Evolutionary conservation across 1,139 yeast species (phyloP).

Genomic region (Diutina catenulata): DNA sequence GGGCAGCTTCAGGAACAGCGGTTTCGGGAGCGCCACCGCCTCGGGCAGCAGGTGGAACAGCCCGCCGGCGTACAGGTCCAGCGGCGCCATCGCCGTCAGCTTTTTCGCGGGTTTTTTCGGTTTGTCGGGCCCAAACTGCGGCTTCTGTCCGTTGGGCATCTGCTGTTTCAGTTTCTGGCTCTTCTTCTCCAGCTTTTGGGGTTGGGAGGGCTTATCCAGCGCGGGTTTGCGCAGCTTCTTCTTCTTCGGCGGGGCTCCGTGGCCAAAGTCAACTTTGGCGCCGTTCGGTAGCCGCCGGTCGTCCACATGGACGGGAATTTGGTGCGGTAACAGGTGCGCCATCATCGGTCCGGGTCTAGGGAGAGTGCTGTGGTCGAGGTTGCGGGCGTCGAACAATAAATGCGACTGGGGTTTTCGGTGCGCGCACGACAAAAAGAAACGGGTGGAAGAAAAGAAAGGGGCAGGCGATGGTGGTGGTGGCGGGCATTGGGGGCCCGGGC

Average conservation of each 20-base stretch:
- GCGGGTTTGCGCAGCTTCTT: slow-evolving; percentile 8
- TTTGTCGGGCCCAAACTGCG: slow-evolving; percentile 15
- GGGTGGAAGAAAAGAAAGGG: too few species aligned
- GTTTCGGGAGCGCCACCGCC: slow-evolving; percentile 45
- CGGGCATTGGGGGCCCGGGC: too few species aligned
- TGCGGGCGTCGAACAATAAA: too few species aligned
- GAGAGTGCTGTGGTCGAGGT: too few species aligned
- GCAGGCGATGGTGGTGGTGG: too few species aligned
- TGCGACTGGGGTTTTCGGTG: too few species aligned
- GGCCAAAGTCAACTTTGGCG: slow-evolving; percentile 11
- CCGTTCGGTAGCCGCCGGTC: slow-evolving; percentile 10
- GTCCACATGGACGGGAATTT: slow-evolving; percentile 1
- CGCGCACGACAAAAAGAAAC: too few species aligned
- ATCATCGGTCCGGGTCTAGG: too few species aligned
- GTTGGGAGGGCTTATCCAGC: slow-evolving; percentile 5
- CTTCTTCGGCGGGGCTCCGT: slow-evolving; percentile 6
- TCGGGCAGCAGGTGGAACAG: slow-evolving; percentile 49
- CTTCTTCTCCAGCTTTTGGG: slow-evolving; percentile 7
- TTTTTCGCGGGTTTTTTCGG: slow-evolving; percentile 5
- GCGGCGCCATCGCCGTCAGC: slow-evolving; percentile 8
- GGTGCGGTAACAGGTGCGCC: slow-evolving; percentile 5
- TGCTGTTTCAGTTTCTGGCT: slow-evolving; percentile 1
- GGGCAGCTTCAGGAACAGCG: slow-evolving; percentile 27
- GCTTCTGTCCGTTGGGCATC: slow-evolving; percentile 24
- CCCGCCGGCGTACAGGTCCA: slow-evolving; percentile 42